phyloP scores from a whole-genome alignment of 495 filamentous ascomycete genomes.

The Podospora didyma region DNA sequence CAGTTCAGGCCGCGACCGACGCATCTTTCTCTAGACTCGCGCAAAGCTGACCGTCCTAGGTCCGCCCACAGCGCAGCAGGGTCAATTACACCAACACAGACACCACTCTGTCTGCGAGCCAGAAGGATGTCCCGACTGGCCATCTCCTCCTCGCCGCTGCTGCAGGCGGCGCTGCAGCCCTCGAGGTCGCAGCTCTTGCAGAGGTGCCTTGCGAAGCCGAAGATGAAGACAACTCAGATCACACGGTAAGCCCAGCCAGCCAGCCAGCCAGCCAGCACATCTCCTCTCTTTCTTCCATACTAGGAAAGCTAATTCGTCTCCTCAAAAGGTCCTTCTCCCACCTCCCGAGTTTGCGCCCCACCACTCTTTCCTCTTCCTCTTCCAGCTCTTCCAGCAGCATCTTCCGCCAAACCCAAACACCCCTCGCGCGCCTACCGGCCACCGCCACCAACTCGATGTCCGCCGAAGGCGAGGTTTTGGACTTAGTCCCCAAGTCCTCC shows the following conservation, averaged over 20 bases:
- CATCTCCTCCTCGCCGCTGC: slow-evolving; percentile 9
- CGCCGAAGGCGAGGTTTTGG: slow-evolving; percentile 11
- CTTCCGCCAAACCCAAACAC: slow-evolving; percentile 26
- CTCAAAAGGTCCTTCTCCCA: slow-evolving; percentile 33
- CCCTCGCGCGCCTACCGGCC: slow-evolving; percentile 1
- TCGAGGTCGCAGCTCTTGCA: background rate
- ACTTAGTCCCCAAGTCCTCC: slow-evolving; percentile 34
- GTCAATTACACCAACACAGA: background rate
- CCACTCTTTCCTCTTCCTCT: slow-evolving; percentile 11
- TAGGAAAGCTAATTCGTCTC: background rate
- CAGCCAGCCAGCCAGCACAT: too few species aligned
- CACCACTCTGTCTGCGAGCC: background rate
- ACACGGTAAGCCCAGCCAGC: too few species aligned
- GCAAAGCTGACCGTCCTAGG: background rate
- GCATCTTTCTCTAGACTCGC: too few species aligned
- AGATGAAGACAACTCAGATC: background rate
- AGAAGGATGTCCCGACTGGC: background rate
- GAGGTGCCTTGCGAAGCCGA: slow-evolving; percentile 6
- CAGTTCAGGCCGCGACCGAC: too few species aligned
- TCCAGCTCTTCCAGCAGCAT: background rate
- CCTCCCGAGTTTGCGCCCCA: slow-evolving; percentile 38
- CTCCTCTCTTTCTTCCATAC: too few species aligned
- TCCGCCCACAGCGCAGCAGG: background rate
- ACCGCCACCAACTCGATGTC: too few species aligned
- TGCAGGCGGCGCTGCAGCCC: slow-evolving; percentile 20